Evolutionary conservation across 495 filamentous ascomycete genomes (phyloP), one percentile per base, ranked within the genome.

Genomic region (Poronia punctata): DNA sequence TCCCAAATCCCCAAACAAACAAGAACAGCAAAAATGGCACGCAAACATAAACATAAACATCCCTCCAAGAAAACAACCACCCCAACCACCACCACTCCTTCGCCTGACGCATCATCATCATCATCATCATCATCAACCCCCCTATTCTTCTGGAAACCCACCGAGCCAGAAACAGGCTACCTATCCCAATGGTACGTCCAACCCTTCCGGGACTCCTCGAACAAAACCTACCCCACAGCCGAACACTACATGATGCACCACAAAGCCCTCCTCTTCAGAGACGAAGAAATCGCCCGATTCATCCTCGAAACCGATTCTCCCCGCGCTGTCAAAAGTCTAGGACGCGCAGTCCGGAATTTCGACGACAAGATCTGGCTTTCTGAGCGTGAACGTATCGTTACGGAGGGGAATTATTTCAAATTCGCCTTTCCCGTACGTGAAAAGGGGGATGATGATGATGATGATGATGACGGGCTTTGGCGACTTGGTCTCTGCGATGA

Each of bases 241-340:
- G 60, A 66, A 41, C 61, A 66, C 54, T 80, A 77, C 58, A 79
- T 82, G 77, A 80, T 80, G 78, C 66, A 79, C 57, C 67, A 65
- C 35, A 80, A 80, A 59, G 76, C 75, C 2, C 30, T 74, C 2
- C 65, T 79, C 47, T 80, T 82, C 62, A 32, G 43, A 22, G 65
- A 70, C 50, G 36, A 35, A 16, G 50, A 52, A 1, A 50, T 59
- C 25, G 67, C 56, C 3, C 41, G 45, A 9, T 21, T 65, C 30
- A 72, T 79, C 56, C 63, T 78, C 3, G 9, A 43, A 0, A 65
- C 67, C 12, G 17, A 24, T 0, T 36, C 61, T 29, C 72, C 78
- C 2, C 53, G 54, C 15, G 28, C 58, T 16, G 74, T 75, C 43
- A 74, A 73, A 39, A 50, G 50, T n/a, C 62, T 85, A 0, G 82